These are phyloP conservation scores for Pseudogymnoascus sp. DNA, from an alignment of 2,329 filamentous ascomycete species.

Conservation along the genomic window DNA sequence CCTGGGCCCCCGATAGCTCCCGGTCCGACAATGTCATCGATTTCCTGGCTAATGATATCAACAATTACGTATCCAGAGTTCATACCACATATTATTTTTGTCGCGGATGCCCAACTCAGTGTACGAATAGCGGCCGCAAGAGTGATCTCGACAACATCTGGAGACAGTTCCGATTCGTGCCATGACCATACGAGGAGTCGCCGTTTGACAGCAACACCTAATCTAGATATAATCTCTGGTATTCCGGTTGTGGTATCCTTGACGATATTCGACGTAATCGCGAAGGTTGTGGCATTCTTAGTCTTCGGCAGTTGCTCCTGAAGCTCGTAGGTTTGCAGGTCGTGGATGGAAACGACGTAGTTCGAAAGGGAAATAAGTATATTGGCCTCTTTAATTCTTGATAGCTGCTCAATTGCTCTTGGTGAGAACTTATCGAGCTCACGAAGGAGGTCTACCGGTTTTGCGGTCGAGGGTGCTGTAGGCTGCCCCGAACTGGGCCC, in stretches of 20 bases:
- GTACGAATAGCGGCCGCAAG: slow-evolving; percentile 79
- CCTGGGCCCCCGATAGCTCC: slow-evolving; percentile 62
- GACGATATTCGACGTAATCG: slow-evolving; percentile 91
- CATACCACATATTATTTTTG: slow-evolving; percentile 81
- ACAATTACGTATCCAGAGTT: slow-evolving; percentile 87
- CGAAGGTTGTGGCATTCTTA: slow-evolving; percentile 83
- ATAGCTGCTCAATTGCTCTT: slow-evolving; percentile 84
- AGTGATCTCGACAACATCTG: slow-evolving; percentile 67
- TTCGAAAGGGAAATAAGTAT: slow-evolving; percentile 87
- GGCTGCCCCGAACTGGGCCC: slow-evolving; percentile 22
- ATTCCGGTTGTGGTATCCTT: slow-evolving; percentile 82
- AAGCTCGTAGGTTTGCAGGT: slow-evolving; percentile 75
- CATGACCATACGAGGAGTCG: slow-evolving; percentile 88
- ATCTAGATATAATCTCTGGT: slow-evolving; percentile 81
- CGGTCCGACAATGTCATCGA: slow-evolving; percentile 73
- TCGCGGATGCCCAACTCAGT: slow-evolving; percentile 84
- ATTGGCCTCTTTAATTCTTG: slow-evolving; percentile 90
- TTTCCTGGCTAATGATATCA: slow-evolving; percentile 66
- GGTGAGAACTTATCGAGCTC: slow-evolving; percentile 93
- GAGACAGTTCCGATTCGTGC: slow-evolving; percentile 83
- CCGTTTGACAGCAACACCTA: slow-evolving; percentile 90
- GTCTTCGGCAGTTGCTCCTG: slow-evolving; percentile 75
- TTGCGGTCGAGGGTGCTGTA: slow-evolving; percentile 30
- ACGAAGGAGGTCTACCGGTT: slow-evolving; percentile 74
- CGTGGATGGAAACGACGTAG: slow-evolving; percentile 81